Base-by-base conservation (phyloP, 768 basidiomycete species). In the Sarcodon aspratus region DNA sequence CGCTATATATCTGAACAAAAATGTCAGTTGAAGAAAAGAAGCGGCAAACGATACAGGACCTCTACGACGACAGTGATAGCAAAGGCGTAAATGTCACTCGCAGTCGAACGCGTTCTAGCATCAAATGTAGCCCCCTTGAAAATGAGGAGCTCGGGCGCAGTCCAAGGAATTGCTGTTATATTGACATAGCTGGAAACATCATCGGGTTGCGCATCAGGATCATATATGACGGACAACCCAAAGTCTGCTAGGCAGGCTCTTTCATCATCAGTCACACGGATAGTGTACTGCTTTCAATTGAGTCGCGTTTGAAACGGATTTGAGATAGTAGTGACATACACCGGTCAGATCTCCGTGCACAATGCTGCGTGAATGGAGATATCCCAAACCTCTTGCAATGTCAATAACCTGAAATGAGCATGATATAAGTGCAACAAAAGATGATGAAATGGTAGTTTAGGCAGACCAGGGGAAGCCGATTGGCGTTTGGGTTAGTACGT, bases 391-490 rank as follows among this genome's bases (percentile, higher is more conserved):
- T 27, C 32, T 27, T 5, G 21, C 17, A 17, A 49, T 34, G 33
- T 31, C 21, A 12, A 42, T 6, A 12, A 40, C 12, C 48, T 49
- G 7, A 6, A n/a, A 2, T 9, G 11, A 3, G 21, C 21, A 49
- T 12, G 9, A 31, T 12, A n/a, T 49, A 3, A 9, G 27, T 5
- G 18, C 12, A 17, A 37, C 2, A 11, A 18, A 12, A 33, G 33
- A 17, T 15, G 33, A 32, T 11, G 5, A 27, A 27, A 27, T 27
- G 21, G 21, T 27, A 2, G 21, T 27, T 27, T 31, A 34, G 1
- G 12, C 48, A 17, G 18, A 49, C 48, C 15, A 49, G 38, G 17
- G 27, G 35, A n/a, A 49, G 48, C 10, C 48, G 35, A 31, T 43
- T 49, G 2, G 37, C 5, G 8, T 18, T n/a, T 8, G 38, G 35